These are phyloP conservation scores for Geosmithia flava DNA, from an alignment of 2,329 filamentous ascomycete genomes.

Conservation along the genomic window DNA sequence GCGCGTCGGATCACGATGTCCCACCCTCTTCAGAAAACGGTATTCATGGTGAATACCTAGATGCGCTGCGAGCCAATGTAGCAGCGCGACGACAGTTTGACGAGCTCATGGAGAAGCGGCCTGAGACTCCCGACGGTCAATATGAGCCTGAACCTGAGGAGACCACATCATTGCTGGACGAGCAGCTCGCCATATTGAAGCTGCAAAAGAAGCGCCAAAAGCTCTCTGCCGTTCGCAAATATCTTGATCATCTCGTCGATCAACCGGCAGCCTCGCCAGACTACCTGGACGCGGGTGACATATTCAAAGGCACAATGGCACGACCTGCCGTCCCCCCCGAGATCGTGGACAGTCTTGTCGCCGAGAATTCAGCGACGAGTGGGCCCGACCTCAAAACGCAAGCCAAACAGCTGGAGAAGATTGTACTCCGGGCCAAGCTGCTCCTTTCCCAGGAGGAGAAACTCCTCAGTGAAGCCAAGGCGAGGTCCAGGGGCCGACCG, in stretches of 20 bases:
- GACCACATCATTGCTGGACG: conserved; percentile 20
- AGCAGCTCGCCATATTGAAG: conserved; percentile 37
- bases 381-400: conserved; percentile 31
- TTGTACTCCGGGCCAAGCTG: conserved; percentile 44
- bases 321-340: conserved; percentile 39
- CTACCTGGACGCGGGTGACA: conserved; percentile 34
- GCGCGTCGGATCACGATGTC: conserved; percentile 19
- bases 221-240: conserved; percentile 35
- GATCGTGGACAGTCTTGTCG: conserved; percentile 35
- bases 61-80: conserved; percentile 8
- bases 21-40: conserved; percentile 27
- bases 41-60: conserved; percentile 35
- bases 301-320: conserved; percentile 29
- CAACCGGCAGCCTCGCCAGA: conserved; percentile 37
- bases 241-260: conserved; percentile 35
- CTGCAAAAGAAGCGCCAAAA: conserved; percentile 38
- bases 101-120: conserved; percentile 14
- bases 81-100: conserved; percentile 36
- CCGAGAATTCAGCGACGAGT: conserved; percentile 14
- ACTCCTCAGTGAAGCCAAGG: conserved; percentile 34
- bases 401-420: conserved; percentile 41
- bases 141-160: not conserved
- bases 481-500: conserved; percentile 20
- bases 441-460: conserved; percentile 43
- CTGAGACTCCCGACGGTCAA: not conserved